phyloP scores from a whole-genome alignment of 768 basidiomycete genomes.

The Cystobasidium ongulense region DNA sequence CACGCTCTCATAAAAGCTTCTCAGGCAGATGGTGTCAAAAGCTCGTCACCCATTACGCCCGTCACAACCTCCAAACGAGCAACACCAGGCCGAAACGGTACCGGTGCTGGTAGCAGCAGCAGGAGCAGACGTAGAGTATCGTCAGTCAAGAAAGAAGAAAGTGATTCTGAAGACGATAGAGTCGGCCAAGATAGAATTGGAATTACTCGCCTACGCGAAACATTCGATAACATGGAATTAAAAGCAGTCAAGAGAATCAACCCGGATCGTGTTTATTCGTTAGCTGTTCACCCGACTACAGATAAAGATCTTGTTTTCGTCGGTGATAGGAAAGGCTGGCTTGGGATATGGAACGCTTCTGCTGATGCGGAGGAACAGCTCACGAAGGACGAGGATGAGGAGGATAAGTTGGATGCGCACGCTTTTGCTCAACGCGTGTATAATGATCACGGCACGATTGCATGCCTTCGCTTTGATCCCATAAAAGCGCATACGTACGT shows the following conservation, averaged over 20 bases:
- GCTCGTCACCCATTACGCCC: neutral
- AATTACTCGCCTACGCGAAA: conserved; percentile 37
- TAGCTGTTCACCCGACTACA: conserved; percentile 46
- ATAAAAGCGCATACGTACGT: conserved; percentile 44
- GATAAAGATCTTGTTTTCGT: conserved; percentile 45
- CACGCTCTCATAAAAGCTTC: neutral
- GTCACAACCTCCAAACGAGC: conserved; percentile 4
- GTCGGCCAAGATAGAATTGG: conserved; percentile 6
- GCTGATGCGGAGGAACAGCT: conserved; percentile 36
- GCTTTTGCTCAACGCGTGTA: conserved; percentile 27
- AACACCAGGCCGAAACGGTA: neutral
- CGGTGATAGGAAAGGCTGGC: conserved; percentile 46
- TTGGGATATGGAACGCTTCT: conserved; percentile 45
- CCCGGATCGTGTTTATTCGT: conserved; percentile 46
- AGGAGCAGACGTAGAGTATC: neutral
- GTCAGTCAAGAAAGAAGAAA: conserved; percentile 23
- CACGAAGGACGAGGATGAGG: conserved; percentile 38
- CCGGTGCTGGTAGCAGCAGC: neutral
- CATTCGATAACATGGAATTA: conserved; percentile 42
- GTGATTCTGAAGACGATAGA: conserved; percentile 29
- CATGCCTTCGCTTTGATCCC: conserved; percentile 46
- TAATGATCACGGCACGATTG: conserved; percentile 42
- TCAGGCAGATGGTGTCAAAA: neutral
- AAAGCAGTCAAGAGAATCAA: conserved; percentile 44
- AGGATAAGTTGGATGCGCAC: conserved; percentile 42